Evolutionary conservation across 139 green algal species (phyloP).

Genomic region (Nannochloris sp.): DNA sequence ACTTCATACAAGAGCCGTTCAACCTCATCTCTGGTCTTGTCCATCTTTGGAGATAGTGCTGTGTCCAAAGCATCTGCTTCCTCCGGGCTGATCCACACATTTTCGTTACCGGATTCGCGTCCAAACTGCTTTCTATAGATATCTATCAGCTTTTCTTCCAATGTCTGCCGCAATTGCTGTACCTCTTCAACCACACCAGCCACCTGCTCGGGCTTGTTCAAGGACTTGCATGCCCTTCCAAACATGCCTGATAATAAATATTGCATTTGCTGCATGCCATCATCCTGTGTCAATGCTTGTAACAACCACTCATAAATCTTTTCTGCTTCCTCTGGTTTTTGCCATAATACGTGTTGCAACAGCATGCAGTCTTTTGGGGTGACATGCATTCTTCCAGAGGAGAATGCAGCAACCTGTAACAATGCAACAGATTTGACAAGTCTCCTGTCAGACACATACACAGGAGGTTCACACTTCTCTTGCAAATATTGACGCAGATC

Average conservation of each 20-base stretch:
- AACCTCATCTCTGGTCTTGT: constrained; percentile 49
- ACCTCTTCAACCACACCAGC: constrained; percentile 3
- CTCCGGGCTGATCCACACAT: constrained; percentile 73
- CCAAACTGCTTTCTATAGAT: neutral
- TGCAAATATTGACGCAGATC: constrained; percentile 68
- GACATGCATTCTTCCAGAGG: constrained; percentile 53
- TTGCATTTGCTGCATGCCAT: constrained; percentile 60
- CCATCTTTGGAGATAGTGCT: constrained; percentile 68
- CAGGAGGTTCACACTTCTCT: constrained; percentile 63
- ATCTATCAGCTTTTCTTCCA: constrained; percentile 33
- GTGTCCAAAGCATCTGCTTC: constrained; percentile 57
- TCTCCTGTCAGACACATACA: constrained; percentile 65
- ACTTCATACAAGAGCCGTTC: constrained; percentile 69
- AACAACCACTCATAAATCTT: constrained; percentile 76
- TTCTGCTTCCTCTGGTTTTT: constrained; percentile 58
- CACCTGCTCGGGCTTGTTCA: neutral
- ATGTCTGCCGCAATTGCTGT: constrained; percentile 17
- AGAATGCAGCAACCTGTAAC: constrained; percentile 70
- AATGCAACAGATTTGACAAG: constrained; percentile 54
- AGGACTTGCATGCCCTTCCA: constrained; percentile 46
- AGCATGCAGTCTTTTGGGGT: constrained; percentile 75
- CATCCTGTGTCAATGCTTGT: constrained; percentile 51
- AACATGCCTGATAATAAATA: constrained; percentile 34
- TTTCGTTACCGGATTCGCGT: constrained; percentile 2
- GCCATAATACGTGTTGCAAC: constrained; percentile 83